Base-by-base conservation (phyloP, 2,329 filamentous ascomycete species). In the Diaporthe longicolla region DNA sequence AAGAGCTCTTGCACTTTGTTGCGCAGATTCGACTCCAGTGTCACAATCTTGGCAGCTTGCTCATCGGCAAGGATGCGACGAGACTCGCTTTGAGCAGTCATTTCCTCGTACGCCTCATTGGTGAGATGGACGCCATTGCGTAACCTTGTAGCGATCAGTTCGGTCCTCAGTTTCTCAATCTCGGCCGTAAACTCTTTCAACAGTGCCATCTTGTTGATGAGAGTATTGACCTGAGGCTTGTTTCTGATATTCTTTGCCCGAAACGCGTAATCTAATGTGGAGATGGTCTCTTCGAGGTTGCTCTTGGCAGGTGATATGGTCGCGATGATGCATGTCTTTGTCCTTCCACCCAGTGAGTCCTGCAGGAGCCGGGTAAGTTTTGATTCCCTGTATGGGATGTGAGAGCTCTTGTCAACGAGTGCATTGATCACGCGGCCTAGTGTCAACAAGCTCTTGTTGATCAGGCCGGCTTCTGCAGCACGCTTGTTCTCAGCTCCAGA, bases 401-500 rank as follows among this genome's bases (percentile, higher is more conserved):
- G 97, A 0, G 92, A 89, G 81, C 92, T 92, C 79, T 92, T 93
- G 81, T 99, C 97, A 32, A 98, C 97, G 17, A 99, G 89, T 0
- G 97, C 97, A 81, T 99, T 99, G 84, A 99, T 99, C 77, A 99
- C 97, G 77, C 97, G 93, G 10, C 97, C 97, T 3, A 99, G 89
- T 3, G 97, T 99, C 74, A 99, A 89, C 78, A 99, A 87, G 82
- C 95, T 98, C 87, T 98, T 98, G 87, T 99, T 99, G 87, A 99
- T 99, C 71, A 99, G 86, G 24, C 97, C 97, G 54, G 97, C 97
- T 83, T 99, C 97, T 4, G 95, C 92, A 8, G 97, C 97, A 72
- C 97, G 92, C 86, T 99, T 99, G 86, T 99, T 98, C 84, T 98
- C 97, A 0, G 97, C 97, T 50, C 97, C 97, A 77, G 96, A 98